Base-by-base conservation (phyloP, 257 asterid genomes). In the Datura wrightii region DNA sequence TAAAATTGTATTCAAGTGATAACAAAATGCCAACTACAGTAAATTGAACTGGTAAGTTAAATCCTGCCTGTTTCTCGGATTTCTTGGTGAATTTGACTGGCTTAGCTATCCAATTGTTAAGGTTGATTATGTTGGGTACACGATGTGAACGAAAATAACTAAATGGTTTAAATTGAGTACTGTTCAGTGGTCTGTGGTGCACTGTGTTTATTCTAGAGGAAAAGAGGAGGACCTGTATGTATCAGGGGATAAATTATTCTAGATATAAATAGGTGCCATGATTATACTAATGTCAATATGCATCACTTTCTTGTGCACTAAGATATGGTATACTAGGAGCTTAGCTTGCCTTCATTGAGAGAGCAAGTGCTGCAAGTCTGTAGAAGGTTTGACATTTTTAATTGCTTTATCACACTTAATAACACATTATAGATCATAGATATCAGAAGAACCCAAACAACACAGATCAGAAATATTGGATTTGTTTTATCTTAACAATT, bases 321-420 rank as follows among this genome's bases (percentile, higher is more conserved):
- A 71, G 79, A 50, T 76, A 14, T 76, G 62, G 10, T 50, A 76
- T 6, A 76, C 15, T 76, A 6, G 14, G 62, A 76, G 62, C 56
- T 10, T 44, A n/a, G 76, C 76, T 37, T 63, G 2, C 5, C 36
- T 41, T 41, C 79, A 16, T 41, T 70, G 8, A 18, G 79, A 67
- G 76, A 41, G 79, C 15, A 41, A 69, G 79, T 8, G 4, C 71
- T 10, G 44, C 44, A 31, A 34, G 71, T 63, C 13, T 69, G 54
- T 19, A 24, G 80, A 50, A 46, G 56, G 59, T 74, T 74, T n/a
- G 39, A 10, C 41, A 11, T 19, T 74, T 11, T n/a, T 74, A 74
- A 48, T 48, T 74, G 80, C 59, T 48, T 74, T 74, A 15, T 46
- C 41, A 72, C 24, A 11, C 56, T 24, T 42, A 16, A 69, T 69